phyloP scores from a whole-genome alignment of 805 yeast species.

The Candida odintsovae region DNA sequence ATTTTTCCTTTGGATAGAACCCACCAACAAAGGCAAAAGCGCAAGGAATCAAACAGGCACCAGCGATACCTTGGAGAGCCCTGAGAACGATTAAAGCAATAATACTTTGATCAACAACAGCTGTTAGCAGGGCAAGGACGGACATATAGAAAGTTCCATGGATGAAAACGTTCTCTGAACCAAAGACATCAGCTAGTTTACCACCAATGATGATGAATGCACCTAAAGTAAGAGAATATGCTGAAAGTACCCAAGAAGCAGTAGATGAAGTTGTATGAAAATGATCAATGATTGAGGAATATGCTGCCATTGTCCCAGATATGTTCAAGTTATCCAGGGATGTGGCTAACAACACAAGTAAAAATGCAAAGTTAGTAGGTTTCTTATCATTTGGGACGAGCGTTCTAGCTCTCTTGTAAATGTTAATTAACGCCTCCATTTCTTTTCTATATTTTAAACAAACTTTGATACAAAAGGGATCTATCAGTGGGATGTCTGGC shows the following conservation, averaged over 20 bases:
- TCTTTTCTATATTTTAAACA: too few relatives aligned
- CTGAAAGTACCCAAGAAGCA: conserved; percentile 37
- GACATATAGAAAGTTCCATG: conserved; percentile 21
- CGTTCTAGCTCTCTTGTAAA: neutral
- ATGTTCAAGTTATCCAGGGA: conserved; percentile 5
- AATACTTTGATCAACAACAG: conserved; percentile 27
- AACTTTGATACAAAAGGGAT: too few relatives aligned
- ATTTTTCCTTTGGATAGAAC: conserved; percentile 23
- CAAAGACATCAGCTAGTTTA: conserved; percentile 36
- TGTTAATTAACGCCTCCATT: neutral
- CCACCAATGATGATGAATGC: conserved; percentile 39
- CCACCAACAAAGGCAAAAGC: conserved; percentile 29
- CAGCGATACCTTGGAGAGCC: conserved; percentile 41
- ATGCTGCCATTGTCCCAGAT: conserved; percentile 2
- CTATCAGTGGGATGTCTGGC: too few relatives aligned
- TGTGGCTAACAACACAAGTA: conserved; percentile 1
- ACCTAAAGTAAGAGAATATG: conserved; percentile 39
- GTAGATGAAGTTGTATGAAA: conserved; percentile 2
- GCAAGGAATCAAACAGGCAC: conserved; percentile 35
- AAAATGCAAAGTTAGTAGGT: neutral
- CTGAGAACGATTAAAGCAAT: conserved; percentile 36
- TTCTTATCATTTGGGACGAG: neutral
- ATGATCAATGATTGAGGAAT: conserved; percentile 1
- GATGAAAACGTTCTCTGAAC: conserved; percentile 29
- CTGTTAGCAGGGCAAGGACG: conserved; percentile 29